These are phyloP conservation scores for Alternaria hordeiaustralica DNA, from an alignment of 2,329 filamentous ascomycete species.

Conservation along the genomic window DNA sequence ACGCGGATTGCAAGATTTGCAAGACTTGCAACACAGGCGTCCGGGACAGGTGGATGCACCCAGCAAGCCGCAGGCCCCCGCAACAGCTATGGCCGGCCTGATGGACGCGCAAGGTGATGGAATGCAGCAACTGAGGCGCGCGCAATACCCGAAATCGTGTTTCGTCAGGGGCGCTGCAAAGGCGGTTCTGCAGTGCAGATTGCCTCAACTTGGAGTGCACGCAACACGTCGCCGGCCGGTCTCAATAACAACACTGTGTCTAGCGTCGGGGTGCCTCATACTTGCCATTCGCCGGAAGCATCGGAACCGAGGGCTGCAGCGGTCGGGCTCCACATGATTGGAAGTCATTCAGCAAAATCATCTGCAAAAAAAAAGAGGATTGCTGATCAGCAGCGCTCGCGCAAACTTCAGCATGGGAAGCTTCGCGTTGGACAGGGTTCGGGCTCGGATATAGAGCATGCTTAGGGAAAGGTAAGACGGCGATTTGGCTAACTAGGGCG, in stretches of 20 bases:
- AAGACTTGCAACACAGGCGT: slow-evolving; percentile 23
- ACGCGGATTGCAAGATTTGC: slow-evolving; percentile 16
- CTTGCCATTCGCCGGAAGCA: slow-evolving; percentile 34
- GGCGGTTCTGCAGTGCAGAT: slow-evolving; percentile 47
- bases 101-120: slow-evolving; percentile 13
- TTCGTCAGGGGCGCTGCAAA: slow-evolving; percentile 44
- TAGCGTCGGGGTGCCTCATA: slow-evolving; percentile 24
- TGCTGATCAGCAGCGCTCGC: slow-evolving; percentile 42
- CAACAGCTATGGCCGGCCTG: slow-evolving; percentile 3
- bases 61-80: slow-evolving; percentile 13
- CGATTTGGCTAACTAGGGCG: slow-evolving; percentile 26
- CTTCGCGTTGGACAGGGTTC: slow-evolving; percentile 45
- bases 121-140: slow-evolving; percentile 21
- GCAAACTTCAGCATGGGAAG: slow-evolving; percentile 43
- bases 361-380: slow-evolving; percentile 39
- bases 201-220: slow-evolving; percentile 46
- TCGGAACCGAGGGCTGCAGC: slow-evolving; percentile 28
- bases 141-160: slow-evolving; percentile 40
- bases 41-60: slow-evolving; percentile 22
- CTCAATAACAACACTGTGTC: slow-evolving; percentile 20
- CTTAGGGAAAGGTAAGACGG: slow-evolving; percentile 44
- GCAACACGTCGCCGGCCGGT: slow-evolving; percentile 32
- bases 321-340: slow-evolving; percentile 36
- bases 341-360: slow-evolving; percentile 38
- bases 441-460: slow-evolving; percentile 43